phyloP scores from a whole-genome alignment of 768 basidiomycete genomes.

The Lyophyllum semitale region DNA sequence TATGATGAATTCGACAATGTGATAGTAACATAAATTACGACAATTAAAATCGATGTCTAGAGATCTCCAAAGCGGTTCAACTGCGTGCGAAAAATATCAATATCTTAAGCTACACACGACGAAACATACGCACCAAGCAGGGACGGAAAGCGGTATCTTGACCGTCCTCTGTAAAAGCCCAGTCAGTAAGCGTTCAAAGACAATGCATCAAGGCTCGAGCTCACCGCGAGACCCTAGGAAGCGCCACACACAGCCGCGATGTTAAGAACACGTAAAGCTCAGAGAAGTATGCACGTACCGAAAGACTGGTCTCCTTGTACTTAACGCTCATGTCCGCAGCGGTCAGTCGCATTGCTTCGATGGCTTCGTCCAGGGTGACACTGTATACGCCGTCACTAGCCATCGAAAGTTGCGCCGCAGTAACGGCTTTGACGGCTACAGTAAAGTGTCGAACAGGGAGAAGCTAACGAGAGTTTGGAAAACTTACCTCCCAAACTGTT shows the following conservation, averaged over 20 bases:
- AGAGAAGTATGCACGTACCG: constrained; percentile 46
- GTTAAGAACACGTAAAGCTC: background rate
- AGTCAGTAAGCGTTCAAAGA: background rate
- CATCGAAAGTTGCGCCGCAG: constrained; percentile 93
- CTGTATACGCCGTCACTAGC: constrained; percentile 87
- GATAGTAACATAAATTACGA: too few species aligned
- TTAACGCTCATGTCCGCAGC: constrained; percentile 94
- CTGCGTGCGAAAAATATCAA: background rate
- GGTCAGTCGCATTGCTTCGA: constrained; percentile 92
- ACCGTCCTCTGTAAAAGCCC: constrained; percentile 58
- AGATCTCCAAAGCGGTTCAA: background rate
- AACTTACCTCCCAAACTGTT: constrained; percentile 79
- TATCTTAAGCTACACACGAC: background rate
- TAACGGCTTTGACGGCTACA: constrained; percentile 87
- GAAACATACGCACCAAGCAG: constrained; percentile 59
- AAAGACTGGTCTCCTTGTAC: constrained; percentile 94
- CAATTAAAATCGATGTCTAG: too few species aligned
- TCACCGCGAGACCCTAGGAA: constrained; percentile 44
- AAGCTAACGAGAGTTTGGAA: background rate
- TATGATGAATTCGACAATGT: too few species aligned
- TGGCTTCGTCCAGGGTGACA: constrained; percentile 91
- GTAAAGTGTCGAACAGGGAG: background rate
- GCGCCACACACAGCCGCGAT: background rate
- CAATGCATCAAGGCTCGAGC: constrained; percentile 7
- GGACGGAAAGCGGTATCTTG: constrained; percentile 82